Evolutionary conservation across 163 green algal species (phyloP).

Genomic region (Coccomyxa subellipsoidea): DNA sequence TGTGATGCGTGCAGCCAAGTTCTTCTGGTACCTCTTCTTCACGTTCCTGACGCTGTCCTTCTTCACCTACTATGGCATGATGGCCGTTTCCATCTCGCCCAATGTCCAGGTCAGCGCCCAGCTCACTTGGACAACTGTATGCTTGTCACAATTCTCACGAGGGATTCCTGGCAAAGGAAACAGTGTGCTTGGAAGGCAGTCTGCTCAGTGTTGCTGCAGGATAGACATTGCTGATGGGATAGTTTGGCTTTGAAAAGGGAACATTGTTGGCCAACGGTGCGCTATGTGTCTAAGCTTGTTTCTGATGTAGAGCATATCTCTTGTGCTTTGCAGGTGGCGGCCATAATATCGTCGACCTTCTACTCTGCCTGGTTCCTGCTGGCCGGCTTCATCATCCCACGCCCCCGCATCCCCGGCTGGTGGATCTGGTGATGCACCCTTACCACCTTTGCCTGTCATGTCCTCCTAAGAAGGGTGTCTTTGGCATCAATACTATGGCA

Average conservation of each 20-base stretch:
- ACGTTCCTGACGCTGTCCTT: constrained; percentile 23
- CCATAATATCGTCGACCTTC: constrained; percentile 38
- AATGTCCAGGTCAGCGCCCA: constrained; percentile 43
- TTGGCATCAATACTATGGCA: too few species aligned
- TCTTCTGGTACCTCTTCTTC: constrained; percentile 25
- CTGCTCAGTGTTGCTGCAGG: too few species aligned
- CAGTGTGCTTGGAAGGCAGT: too few species aligned
- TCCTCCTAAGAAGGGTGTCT: too few species aligned
- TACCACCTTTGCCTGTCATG: too few species aligned
- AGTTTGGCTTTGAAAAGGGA: too few species aligned
- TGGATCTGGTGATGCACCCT: constrained; percentile 34
- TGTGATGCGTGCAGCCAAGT: constrained; percentile 11
- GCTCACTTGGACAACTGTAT: too few species aligned
- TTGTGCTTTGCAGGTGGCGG: constrained; percentile 46
- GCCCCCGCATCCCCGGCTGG: constrained; percentile 30
- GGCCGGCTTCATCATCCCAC: constrained; percentile 61
- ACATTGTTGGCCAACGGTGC: too few species aligned
- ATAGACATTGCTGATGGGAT: too few species aligned
- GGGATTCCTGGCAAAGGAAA: constrained; percentile 52
- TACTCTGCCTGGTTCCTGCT: constrained; percentile 47
- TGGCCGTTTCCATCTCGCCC: constrained; percentile 43
- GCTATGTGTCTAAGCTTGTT: too few species aligned
- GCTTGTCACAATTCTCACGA: too few species aligned
- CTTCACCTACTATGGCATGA: constrained; percentile 31
- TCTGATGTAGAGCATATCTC: too few species aligned